Evolutionary conservation across 2,329 filamentous ascomycete species (phyloP), one percentile per base, ranked within the genome.

Genomic region (Aspergillus clavatus): DNA sequence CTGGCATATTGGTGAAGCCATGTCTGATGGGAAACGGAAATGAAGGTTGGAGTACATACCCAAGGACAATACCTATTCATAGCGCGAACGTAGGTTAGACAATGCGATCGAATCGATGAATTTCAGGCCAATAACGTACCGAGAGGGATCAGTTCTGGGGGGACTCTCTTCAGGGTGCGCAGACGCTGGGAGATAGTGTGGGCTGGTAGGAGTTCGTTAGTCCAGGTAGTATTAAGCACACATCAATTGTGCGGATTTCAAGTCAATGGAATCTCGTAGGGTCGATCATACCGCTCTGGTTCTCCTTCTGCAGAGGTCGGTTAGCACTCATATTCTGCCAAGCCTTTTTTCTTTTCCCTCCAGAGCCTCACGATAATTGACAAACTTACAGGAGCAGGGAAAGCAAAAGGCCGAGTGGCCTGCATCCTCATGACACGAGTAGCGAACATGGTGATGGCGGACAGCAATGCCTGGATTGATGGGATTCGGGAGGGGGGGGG

Each of bases 121-220:
- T 33, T 40, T 43, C 42, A 37, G 19, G 26, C 22, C 39, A 16
- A 47, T 35, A 40, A 75, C 82, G 71, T 84, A 95, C 90, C 90
- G 61, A 98, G 85, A 65, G 93, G 93, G 60, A 90, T 82, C 80
- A 98, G 80, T 80, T 98, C 93, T 59, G 89, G 83, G 59, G 93
- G 93, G 66, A 97, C 86, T 74, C 84, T 83, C 80, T 86, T 90
- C 66, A 96, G 79, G 68, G 83, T 85, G 69, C 90, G 87, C 63
- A 98, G 79, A 69, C 91, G 88, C 78, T 97, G 93, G 57, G 91
- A 95, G 72, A 97, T 83, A 63, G 91, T 96, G 77, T 97, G 93
- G 69, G 89, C 93, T 98, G 47, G 35, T 60, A 56, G n/a, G n/a
- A n/a, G 51, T 40, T 19, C 39, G 53, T 66, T 50, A 62, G 57